Base-by-base conservation (phyloP, 1,139 yeast genomes). In the Candida tetrigidarum region DNA sequence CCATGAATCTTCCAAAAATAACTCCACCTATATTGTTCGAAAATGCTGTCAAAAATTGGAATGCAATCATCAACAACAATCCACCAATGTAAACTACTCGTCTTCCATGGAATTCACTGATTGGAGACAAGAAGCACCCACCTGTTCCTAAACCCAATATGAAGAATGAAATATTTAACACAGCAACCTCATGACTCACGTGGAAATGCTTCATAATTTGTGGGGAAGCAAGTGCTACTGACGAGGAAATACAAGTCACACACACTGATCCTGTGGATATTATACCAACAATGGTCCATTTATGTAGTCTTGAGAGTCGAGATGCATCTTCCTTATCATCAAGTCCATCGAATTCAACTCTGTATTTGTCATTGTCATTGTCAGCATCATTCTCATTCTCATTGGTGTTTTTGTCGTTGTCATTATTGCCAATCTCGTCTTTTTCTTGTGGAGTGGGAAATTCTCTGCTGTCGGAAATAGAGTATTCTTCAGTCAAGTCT, bases 51-150 rank as follows among this genome's bases (percentile, higher is more conserved):
- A 67, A 50, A 16, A 64, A 52, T 49, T 66, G 60, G 48, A 67
- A 64, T 4, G 58, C 52, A 20, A 58, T 52, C 18, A 60, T 57
- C 10, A 62, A 41, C 5, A 53, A 39, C 12, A 67, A 51, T 0
- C 71, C 69, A 2, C 52, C 33, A 3, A 56, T 50, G 43, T 66
- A 66, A 5, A 64, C 67, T 12, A 54, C 32, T 49, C 62, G 66
- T 33, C 72, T 50, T 5, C 71, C 72, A 49, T 65, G 68, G 42
- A 57, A 63, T 42, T 67, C 72, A 38, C 67, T 62, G 12, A 67
- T 62, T 14, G 71, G 72, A 2, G 67, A 60, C 27, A 67, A 54
- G 45, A 67, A 62, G 15, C 66, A 57, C 3, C 69, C 69, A 6
- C 72, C 71, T 8, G 61, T 55, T 6, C 71, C 71, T 32, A 67